A percentile compares a stretch with the other conserved stretches of the same genome.
Evolutionary conservation across 257 asterid species (phyloP).

Genomic region (Primulina huaijiensis): DNA sequence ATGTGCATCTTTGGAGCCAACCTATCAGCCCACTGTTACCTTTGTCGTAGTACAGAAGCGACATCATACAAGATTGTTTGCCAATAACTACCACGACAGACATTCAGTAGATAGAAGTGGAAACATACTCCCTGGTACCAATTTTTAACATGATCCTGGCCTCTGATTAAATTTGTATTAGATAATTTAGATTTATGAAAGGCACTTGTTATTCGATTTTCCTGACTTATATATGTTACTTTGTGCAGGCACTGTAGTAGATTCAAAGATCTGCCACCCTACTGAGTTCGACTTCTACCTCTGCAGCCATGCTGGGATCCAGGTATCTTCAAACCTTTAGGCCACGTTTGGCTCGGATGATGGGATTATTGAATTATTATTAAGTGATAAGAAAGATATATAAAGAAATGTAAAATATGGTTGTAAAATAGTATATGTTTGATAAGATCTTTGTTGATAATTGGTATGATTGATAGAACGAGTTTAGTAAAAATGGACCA

Average conservation of each 20-base stretch:
- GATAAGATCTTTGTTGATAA: too few relatives aligned
- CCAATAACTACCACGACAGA: conserved; percentile 67
- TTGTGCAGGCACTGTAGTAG: conserved; percentile 84
- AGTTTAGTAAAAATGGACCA: too few relatives aligned
- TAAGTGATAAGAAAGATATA: too few relatives aligned
- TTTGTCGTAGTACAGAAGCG: conserved; percentile 97
- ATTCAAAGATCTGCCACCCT: conserved; percentile 91
- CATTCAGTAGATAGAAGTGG: conserved; percentile 73
- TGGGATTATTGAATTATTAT: too few relatives aligned
- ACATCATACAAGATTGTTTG: conserved; percentile 88
- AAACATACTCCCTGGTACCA: conserved; percentile 78
- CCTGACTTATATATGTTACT: conserved; percentile 2
- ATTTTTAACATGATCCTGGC: neutral
- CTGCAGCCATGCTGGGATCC: conserved; percentile 97
- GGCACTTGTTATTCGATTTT: neutral
- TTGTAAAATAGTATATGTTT: too few relatives aligned
- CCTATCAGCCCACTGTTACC: conserved; percentile 92
- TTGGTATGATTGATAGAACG: too few relatives aligned
- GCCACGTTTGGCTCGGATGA: too few relatives aligned
- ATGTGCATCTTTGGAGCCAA: conserved; percentile 87
- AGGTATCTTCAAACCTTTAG: conserved; percentile 36
- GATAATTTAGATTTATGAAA: neutral
- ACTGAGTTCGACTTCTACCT: conserved; percentile 94
- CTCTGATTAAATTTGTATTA: neutral
- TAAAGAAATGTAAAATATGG: too few relatives aligned